These are phyloP conservation scores for Craspedostauros australis DNA, from an alignment of 108 stramenopile genomes.

Conservation along the genomic window DNA sequence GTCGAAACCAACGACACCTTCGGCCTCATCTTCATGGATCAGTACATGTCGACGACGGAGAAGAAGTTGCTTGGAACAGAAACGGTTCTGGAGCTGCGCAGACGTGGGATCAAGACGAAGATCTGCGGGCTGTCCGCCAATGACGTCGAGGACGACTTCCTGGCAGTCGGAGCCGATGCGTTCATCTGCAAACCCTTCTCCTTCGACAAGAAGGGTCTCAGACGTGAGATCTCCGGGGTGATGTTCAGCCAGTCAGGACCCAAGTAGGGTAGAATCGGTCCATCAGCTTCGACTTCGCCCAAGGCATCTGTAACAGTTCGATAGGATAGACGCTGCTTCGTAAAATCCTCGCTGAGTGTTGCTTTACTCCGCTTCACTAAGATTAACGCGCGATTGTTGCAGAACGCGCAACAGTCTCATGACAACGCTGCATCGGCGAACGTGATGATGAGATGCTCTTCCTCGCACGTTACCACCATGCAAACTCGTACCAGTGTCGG, in stretches of 20 bases:
- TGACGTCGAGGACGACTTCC: slow-evolving; percentile 17
- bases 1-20: slow-evolving; percentile 10
- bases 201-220: slow-evolving; percentile 19
- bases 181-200: slow-evolving; percentile 36
- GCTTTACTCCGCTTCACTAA: no score
- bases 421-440: no score
- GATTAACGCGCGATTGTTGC: no score
- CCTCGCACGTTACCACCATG: no score
- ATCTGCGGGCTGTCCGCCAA: slow-evolving; percentile 29
- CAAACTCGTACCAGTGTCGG: no score
- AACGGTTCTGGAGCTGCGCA: slow-evolving; percentile 5
- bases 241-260: slow-evolving; percentile 1
- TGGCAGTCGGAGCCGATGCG: slow-evolving; percentile 16
- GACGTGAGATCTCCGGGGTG: slow-evolving; percentile 7
- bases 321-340: no score
- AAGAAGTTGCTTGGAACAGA: slow-evolving; percentile 30
- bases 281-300: no score
- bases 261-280: no score
- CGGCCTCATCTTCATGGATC: slow-evolving; percentile 25
- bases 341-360: no score
- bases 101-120: slow-evolving; percentile 2
- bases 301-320: no score
- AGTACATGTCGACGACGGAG: slow-evolving; percentile 23
- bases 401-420: no score
- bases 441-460: no score